phyloP scores from a whole-genome alignment of 2,329 filamentous ascomycete species.

The Fonsecaea multimorphosa region DNA sequence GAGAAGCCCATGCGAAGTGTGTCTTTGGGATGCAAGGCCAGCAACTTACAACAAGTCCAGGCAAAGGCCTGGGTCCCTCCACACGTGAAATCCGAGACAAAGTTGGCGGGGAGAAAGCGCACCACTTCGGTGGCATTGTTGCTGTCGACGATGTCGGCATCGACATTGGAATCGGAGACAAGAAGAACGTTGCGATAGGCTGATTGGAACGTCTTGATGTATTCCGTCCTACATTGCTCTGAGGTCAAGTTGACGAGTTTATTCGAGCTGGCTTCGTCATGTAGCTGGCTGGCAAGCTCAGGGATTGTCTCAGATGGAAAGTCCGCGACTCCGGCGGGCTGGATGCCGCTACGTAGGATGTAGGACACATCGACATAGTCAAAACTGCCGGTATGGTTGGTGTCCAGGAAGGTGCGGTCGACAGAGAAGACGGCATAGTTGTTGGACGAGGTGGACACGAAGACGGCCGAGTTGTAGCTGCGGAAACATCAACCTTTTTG shows the following conservation, averaged over 20 bases:
- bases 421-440: slow-evolving; percentile 10
- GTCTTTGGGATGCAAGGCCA: background rate
- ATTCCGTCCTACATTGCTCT: background rate
- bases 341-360: slow-evolving; percentile 4
- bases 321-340: background rate
- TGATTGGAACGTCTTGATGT: slow-evolving; percentile 9
- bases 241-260: slow-evolving; percentile 7
- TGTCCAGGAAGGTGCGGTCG: background rate
- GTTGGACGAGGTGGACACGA: slow-evolving; percentile 8
- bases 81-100: slow-evolving; percentile 6
- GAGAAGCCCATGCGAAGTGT: background rate
- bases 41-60: slow-evolving; percentile 7
- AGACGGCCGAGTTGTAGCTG: slow-evolving; percentile 10
- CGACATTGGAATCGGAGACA: slow-evolving; percentile 1
- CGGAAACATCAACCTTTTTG: background rate
- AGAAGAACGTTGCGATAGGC: slow-evolving; percentile 1
- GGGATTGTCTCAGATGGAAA: background rate
- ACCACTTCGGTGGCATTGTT: background rate
- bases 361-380: slow-evolving; percentile 7
- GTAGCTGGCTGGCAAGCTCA: background rate
- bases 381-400: background rate
- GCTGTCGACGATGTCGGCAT: background rate
- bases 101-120: background rate
- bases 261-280: background rate
- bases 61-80: slow-evolving; percentile 6